Percentiles rank a stretch among this genome's conserved stretches.
Conservation (phyloP, 2,329 filamentous ascomycete species). For the Monilinia vaccinii-corymbosi region DNA sequence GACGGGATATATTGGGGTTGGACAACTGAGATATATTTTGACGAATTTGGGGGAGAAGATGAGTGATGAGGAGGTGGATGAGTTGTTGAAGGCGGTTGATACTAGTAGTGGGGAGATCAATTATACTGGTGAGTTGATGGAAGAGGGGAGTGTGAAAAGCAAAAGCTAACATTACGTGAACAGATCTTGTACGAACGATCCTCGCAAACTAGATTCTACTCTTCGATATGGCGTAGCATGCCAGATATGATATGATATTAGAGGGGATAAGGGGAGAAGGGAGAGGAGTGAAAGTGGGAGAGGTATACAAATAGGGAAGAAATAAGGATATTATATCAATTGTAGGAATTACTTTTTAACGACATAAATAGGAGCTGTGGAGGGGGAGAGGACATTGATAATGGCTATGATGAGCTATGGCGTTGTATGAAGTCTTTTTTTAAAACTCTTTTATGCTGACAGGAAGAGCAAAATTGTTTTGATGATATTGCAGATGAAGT, state of each 20-base stretch:
- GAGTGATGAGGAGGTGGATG: constrained; percentile 97
- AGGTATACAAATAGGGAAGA: constrained; percentile 4
- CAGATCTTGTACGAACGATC: constrained; percentile 78
- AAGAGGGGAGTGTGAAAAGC: constrained; percentile 5
- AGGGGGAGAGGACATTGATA: constrained; percentile 10
- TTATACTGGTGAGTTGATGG: constrained; percentile 66
- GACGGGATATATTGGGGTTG: constrained; percentile 95
- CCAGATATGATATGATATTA: neutral
- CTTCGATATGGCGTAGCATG: neutral
- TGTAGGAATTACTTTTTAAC: constrained; percentile 16
- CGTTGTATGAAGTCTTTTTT: constrained; percentile 13
- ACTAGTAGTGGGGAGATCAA: constrained; percentile 95
- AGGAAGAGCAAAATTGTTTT: neutral
- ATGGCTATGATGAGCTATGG: constrained; percentile 10
- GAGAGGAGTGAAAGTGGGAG: neutral
- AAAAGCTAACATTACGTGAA: constrained; percentile 8
- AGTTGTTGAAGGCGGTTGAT: constrained; percentile 96
- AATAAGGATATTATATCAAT: constrained; percentile 13
- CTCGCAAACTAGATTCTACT: constrained; percentile 61
- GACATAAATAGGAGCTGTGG: constrained; percentile 19
- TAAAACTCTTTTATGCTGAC: neutral
- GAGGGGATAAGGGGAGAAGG: neutral
- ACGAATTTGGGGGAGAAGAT: constrained; percentile 99
- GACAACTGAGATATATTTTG: constrained; percentile 94
- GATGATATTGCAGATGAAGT: neutral